phyloP scores from a whole-genome alignment of 768 basidiomycete species.

The Naematelia aurantialba region DNA sequence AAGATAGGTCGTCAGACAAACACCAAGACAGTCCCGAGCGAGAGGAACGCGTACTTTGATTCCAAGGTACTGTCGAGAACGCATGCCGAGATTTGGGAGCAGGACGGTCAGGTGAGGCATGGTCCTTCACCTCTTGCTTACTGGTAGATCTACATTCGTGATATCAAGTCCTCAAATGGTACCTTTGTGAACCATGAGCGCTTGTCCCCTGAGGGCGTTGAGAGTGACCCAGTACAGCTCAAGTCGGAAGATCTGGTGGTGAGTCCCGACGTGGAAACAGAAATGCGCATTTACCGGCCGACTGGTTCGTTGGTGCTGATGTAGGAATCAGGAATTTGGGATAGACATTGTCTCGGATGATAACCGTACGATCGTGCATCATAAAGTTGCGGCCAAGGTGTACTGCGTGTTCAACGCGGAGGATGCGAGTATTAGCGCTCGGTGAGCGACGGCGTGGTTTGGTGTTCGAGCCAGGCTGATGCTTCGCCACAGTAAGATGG shows the following conservation, averaged over 20 bases:
- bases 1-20: constrained; percentile 91
- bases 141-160: constrained; percentile 88
- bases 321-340: constrained; percentile 76
- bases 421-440: constrained; percentile 57
- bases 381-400: constrained; percentile 94
- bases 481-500: background rate
- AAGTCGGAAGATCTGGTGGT: constrained; percentile 95
- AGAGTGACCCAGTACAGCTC: constrained; percentile 88
- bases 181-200: constrained; percentile 97
- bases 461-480: background rate
- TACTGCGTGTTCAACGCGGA: constrained; percentile 81
- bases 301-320: too few relatives aligned
- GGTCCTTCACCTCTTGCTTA: background rate
- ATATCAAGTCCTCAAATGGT: constrained; percentile 95
- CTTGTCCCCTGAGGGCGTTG: constrained; percentile 79
- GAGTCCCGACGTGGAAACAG: too few relatives aligned
- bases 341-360: constrained; percentile 99
- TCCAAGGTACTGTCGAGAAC: constrained; percentile 88
- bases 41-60: constrained; percentile 95
- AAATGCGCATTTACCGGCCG: too few relatives aligned
- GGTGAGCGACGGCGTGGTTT: constrained; percentile 29
- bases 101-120: constrained; percentile 69
- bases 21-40: constrained; percentile 82
- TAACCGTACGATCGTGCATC: constrained; percentile 95
- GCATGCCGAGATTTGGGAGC: constrained; percentile 98